Percentiles rank a stretch among this genome's conserved stretches.
Conservation (phyloP, 2,329 filamentous ascomycete genomes). For the Diaporthe amygdali region DNA sequence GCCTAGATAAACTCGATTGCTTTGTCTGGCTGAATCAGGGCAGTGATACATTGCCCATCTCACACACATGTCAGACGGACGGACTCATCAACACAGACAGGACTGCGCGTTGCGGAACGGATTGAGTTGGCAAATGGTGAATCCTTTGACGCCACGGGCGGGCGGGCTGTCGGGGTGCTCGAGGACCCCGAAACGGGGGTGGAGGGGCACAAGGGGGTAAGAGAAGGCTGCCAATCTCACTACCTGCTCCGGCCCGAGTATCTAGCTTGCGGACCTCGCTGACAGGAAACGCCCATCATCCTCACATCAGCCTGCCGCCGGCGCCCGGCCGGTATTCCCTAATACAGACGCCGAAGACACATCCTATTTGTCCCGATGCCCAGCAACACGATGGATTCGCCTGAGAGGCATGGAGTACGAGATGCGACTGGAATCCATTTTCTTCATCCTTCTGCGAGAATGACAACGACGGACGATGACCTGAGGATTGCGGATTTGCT, state of each 20-base stretch:
- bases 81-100: neutral
- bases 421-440: neutral
- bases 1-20: neutral
- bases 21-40: neutral
- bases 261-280: neutral
- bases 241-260: neutral
- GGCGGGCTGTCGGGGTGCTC: slow-evolving; percentile 25
- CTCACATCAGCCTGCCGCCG: neutral
- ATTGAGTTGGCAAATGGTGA: neutral
- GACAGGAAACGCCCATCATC: neutral
- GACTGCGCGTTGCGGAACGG: neutral
- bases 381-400: neutral
- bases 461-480: neutral
- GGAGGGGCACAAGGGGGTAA: too few relatives aligned
- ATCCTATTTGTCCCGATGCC: neutral
- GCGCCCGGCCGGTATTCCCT: neutral
- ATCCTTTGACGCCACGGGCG: neutral
- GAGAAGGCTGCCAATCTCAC: neutral
- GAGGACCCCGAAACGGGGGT: slow-evolving; percentile 26
- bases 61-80: neutral
- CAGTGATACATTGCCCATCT: neutral
- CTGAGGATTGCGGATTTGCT: neutral
- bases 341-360: neutral
- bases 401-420: neutral
- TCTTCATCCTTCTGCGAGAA: neutral